Percentiles rank a stretch among this genome's conserved stretches.
These are phyloP conservation scores for Saraca asoca DNA, from an alignment of 331 rosid species.

Conservation along the genomic window DNA sequence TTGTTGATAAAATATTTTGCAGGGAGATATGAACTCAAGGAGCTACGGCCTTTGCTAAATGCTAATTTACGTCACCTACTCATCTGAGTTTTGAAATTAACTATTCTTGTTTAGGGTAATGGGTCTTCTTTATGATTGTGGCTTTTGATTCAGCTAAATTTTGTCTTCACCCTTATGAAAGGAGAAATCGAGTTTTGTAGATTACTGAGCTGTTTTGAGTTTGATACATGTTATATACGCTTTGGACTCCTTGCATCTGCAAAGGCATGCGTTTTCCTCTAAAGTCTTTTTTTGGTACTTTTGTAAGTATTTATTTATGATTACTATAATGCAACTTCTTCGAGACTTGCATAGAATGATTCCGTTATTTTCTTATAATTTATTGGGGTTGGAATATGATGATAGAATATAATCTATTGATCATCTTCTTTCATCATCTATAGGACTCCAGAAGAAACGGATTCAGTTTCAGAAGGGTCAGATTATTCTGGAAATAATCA, in stretches of 20 bases:
- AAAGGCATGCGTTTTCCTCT: slow-evolving; percentile 16
- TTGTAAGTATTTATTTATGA: background rate
- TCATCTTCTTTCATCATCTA: slow-evolving; percentile 34
- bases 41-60: slow-evolving; percentile 15
- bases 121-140: slow-evolving; percentile 8
- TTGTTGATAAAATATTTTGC: background rate
- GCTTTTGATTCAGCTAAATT: slow-evolving; percentile 14
- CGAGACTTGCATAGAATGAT: background rate
- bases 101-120: background rate
- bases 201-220: slow-evolving; percentile 22
- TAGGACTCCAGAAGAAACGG: slow-evolving; percentile 83
- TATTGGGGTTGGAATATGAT: slow-evolving; percentile 28
- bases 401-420: slow-evolving; percentile 15
- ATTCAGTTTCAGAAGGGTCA: slow-evolving; percentile 64
- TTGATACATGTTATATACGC: slow-evolving; percentile 11
- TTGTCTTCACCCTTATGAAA: slow-evolving; percentile 8
- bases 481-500: slow-evolving; percentile 59
- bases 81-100: background rate
- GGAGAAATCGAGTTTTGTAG: slow-evolving; percentile 2
- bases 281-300: slow-evolving; percentile 15
- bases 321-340: background rate
- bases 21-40: background rate
- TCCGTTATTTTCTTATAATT: slow-evolving; percentile 10
- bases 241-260: slow-evolving; percentile 6
- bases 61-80: too few species aligned